Evolutionary conservation across 2,329 filamentous ascomycete genomes (phyloP).

Genomic region (Sarocladium kiliense): DNA sequence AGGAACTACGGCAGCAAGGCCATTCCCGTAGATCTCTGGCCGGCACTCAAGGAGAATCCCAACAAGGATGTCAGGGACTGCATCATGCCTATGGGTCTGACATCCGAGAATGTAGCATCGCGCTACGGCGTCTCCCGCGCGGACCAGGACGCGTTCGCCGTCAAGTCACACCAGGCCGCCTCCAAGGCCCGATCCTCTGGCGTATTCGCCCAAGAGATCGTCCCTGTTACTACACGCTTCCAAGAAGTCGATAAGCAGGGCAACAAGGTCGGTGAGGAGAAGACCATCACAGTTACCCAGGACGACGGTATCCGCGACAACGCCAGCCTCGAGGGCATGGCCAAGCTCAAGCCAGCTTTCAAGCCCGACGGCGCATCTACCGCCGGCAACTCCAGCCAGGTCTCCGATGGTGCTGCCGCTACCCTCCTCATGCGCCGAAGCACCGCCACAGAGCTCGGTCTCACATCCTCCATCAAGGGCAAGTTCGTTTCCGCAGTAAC

Average conservation of each 20-base stretch:
- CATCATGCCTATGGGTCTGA: conserved; percentile 91
- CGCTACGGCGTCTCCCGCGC: conserved; percentile 67
- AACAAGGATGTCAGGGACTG: conserved; percentile 74
- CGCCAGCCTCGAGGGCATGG: conserved; percentile 64
- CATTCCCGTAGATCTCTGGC: conserved; percentile 81
- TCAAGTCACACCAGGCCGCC: conserved; percentile 68
- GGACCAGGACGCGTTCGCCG: conserved; percentile 82
- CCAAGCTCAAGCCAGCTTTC: conserved; percentile 82
- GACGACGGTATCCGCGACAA: conserved; percentile 79
- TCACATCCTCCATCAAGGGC: conserved; percentile 66
- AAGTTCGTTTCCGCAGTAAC: conserved; percentile 76
- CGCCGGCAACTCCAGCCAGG: conserved; percentile 81
- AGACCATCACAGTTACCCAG: conserved; percentile 61
- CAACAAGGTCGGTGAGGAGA: conserved; percentile 47
- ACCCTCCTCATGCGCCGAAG: conserved; percentile 79
- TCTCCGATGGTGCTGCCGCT: conserved; percentile 83
- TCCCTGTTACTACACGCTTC: conserved; percentile 69
- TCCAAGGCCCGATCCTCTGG: conserved; percentile 64
- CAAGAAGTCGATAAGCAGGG: conserved; percentile 59
- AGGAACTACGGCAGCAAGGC: conserved; percentile 79
- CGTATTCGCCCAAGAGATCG: conserved; percentile 71
- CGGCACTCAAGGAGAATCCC: conserved; percentile 58
- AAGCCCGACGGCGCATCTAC: conserved; percentile 69
- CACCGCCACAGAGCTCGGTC: conserved; percentile 68
- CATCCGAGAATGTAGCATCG: conserved; percentile 79